Evolutionary conservation across 352 stramenopile genomes (phyloP).

Genomic region (Phytophthora vignae): DNA sequence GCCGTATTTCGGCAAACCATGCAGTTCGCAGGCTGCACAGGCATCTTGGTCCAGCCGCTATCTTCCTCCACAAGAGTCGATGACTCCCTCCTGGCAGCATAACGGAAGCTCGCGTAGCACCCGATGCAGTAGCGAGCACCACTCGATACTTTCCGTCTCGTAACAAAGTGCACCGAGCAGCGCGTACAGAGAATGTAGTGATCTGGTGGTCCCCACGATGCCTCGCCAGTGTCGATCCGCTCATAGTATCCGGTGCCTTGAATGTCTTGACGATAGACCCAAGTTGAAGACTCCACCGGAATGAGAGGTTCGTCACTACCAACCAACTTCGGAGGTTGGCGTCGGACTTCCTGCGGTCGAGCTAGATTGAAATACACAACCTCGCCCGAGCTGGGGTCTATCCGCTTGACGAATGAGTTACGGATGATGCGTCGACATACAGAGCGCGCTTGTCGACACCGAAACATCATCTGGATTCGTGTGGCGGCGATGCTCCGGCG

Average conservation of each 20-base stretch:
- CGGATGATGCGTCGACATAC: constrained; percentile 61
- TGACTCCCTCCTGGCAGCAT: constrained; percentile 20
- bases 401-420: constrained; percentile 60
- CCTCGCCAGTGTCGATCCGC: neutral
- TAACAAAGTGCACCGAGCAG: neutral
- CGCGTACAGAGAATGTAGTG: neutral
- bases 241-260: neutral
- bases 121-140: constrained; percentile 64
- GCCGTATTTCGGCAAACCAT: constrained; percentile 61
- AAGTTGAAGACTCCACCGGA: constrained; percentile 68
- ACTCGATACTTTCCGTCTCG: constrained; percentile 51
- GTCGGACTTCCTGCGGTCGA: constrained; percentile 42
- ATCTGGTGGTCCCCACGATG: neutral
- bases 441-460: constrained; percentile 54
- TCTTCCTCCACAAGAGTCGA: constrained; percentile 20
- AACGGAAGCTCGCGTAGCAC: constrained; percentile 58
- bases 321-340: constrained; percentile 52
- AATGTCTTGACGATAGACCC: constrained; percentile 20
- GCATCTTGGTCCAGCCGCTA: constrained; percentile 64
- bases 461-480: constrained; percentile 76
- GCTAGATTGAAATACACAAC: constrained; percentile 73
- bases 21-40: constrained; percentile 61
- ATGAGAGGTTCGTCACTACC: constrained; percentile 60
- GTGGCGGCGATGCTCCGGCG: constrained; percentile 45
- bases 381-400: constrained; percentile 60